These are phyloP conservation scores for Bipolaris sorokiniana DNA, from an alignment of 2,329 filamentous ascomycete species.

Conservation along the genomic window DNA sequence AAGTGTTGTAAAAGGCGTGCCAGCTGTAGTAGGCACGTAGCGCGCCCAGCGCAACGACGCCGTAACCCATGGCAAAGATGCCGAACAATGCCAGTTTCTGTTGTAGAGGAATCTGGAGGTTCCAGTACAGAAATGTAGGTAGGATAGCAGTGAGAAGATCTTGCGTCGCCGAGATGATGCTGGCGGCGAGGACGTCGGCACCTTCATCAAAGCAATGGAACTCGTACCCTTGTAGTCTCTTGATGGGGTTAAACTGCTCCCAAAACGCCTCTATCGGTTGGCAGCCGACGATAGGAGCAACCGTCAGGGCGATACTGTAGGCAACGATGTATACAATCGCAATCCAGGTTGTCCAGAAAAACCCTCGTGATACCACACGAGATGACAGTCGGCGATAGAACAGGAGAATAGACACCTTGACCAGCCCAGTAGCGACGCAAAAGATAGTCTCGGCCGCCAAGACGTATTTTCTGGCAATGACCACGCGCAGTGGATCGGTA, in stretches of 20 bases:
- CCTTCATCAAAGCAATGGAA: slow-evolving; percentile 44
- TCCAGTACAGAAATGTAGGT: slow-evolving; percentile 43
- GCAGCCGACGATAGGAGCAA: slow-evolving; percentile 40
- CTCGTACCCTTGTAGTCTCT: slow-evolving; percentile 30
- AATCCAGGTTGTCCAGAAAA: slow-evolving; percentile 35
- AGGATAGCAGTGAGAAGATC: slow-evolving; percentile 41
- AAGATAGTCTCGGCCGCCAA: slow-evolving; percentile 37
- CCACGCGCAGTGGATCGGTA: slow-evolving; percentile 13
- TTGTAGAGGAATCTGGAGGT: slow-evolving; percentile 35
- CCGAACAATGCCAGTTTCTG: slow-evolving; percentile 41
- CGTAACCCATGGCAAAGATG: slow-evolving; percentile 43
- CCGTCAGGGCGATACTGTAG: slow-evolving; percentile 35
- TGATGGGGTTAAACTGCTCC: slow-evolving; percentile 32
- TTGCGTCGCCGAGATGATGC: slow-evolving; percentile 36
- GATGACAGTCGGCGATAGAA: slow-evolving; percentile 41
- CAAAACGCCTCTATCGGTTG: slow-evolving; percentile 41
- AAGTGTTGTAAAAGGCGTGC: slow-evolving; percentile 37
- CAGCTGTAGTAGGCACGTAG: slow-evolving; percentile 38
- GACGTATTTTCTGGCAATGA: slow-evolving; percentile 35
- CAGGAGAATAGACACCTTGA: slow-evolving; percentile 45
- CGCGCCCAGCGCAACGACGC: slow-evolving; percentile 30
- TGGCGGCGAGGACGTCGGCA: slow-evolving; percentile 37
- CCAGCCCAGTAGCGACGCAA: slow-evolving; percentile 34
- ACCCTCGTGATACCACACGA: slow-evolving; percentile 32
- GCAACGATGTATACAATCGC: slow-evolving; percentile 36